Evolutionary conservation across 2,329 filamentous ascomycete species (phyloP), one percentile per base, ranked within the genome.

Genomic region (Thielaviopsis euricoi): DNA sequence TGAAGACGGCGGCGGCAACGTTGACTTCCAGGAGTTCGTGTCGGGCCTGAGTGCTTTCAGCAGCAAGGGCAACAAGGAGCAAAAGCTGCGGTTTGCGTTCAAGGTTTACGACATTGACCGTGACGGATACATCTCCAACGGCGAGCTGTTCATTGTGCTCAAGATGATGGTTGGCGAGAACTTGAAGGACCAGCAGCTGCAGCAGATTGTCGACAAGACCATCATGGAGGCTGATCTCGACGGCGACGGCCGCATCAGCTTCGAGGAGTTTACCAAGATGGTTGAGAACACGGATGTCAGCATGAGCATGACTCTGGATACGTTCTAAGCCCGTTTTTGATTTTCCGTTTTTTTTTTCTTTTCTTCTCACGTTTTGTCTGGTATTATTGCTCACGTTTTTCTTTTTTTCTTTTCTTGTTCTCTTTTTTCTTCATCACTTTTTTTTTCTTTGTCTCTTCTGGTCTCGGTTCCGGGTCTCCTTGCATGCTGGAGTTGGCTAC

Each of bases 161-260:
- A 98, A 98, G 86, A 98, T 98, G 93, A 98, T 98, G 93, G 93
- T 98, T 55, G 93, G 93, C 61, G 96, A 87, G 76, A 98, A 98
- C 72, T 76, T 98, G 67, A 98, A 98, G 79, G 93, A 98, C 71
- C 89, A 96, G 73, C 93, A 98, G 75, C 75, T 98, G 70, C 93
- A 98, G 76, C 93, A 91, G 81, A 98, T 98, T 70, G 93, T 98
- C 65, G 93, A 98, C 76, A 98, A 98, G 82, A 98, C 93, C 61
- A 97, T 98, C 70, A 97, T 97, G 93, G 93, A 98, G 76, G 93
- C 93, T 53, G 93, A 98, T 72, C 79, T 90, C 65, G 93, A 98
- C 72, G 83, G 84, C 61, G 93, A 98, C 71, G 93, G 93, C 67
- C 95, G 94, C 79, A 97, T 98, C 71, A 95, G 89, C 76, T 98